Conservation (phyloP, 139 green algal genomes). For the Chlorella sp. region DNA sequence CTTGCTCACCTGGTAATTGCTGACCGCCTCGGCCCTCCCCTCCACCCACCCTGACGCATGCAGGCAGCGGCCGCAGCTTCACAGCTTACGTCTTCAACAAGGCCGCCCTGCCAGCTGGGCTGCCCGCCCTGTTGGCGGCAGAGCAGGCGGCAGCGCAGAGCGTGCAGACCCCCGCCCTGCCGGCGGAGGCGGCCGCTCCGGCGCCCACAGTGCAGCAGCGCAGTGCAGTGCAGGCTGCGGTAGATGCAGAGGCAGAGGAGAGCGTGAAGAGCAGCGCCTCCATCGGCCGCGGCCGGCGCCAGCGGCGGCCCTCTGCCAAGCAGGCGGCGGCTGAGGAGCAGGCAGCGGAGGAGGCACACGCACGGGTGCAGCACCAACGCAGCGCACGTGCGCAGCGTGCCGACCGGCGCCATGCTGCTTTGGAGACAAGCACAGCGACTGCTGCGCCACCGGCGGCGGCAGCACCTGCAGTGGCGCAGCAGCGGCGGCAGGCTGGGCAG, state of each 20-base stretch:
- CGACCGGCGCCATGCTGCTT: neutral
- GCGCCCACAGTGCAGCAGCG: neutral
- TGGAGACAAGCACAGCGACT: neutral
- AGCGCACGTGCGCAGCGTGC: neutral
- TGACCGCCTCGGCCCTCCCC: no score
- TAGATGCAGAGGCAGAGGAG: neutral
- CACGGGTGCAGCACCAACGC: neutral
- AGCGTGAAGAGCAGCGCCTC: neutral
- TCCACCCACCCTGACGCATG: neutral
- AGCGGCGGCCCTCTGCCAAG: conserved; percentile 25
- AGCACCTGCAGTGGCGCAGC: neutral
- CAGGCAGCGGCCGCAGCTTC: conserved; percentile 86
- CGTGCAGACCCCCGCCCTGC: conserved; percentile 4
- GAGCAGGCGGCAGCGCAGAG: conserved; percentile 7
- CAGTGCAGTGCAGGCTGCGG: neutral
- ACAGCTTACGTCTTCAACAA: conserved; percentile 84
- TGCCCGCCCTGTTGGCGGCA: neutral
- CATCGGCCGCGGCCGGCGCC: neutral
- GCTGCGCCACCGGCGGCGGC: neutral
- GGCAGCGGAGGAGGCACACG: neutral
- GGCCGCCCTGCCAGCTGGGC: neutral
- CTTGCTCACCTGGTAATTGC: no score
- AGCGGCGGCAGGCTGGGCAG: neutral
- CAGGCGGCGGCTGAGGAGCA: neutral
- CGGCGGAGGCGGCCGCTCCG: neutral